Percentiles rank a stretch among this genome's conserved stretches.
These are phyloP conservation scores for Boletus insuetus DNA, from an alignment of 768 basidiomycete genomes.

Conservation along the genomic window DNA sequence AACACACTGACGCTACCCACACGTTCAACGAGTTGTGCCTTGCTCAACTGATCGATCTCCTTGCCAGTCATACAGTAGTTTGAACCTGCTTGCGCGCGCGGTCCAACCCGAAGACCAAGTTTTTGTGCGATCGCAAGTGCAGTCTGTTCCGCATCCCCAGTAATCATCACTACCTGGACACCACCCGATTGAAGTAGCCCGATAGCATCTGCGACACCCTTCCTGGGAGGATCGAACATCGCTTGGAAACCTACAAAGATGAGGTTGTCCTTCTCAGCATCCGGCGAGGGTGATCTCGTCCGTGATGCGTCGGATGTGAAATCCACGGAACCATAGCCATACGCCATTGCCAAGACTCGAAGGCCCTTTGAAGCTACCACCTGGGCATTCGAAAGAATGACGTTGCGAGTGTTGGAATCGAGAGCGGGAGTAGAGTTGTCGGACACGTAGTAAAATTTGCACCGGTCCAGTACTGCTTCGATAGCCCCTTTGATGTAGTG, in stretches of 20 bases:
- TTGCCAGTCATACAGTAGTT: conserved; percentile 71
- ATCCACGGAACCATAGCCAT: conserved; percentile 66
- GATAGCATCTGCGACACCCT: conserved; percentile 91
- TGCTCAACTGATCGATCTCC: conserved; percentile 81
- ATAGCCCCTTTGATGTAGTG: conserved; percentile 93
- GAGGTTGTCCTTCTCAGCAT: conserved; percentile 50
- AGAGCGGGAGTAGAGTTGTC: conserved; percentile 85
- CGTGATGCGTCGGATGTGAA: conserved; percentile 25
- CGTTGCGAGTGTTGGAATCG: conserved; percentile 62
- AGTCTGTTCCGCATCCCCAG: conserved; percentile 90
- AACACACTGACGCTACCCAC: conserved; percentile 85
- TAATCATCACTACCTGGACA: conserved; percentile 98
- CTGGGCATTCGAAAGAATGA: conserved; percentile 71
- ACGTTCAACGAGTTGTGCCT: conserved; percentile 75
- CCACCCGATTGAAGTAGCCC: conserved; percentile 77
- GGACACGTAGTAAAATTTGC: conserved; percentile 86
- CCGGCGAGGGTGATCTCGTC: conserved; percentile 29
- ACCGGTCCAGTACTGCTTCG: conserved; percentile 80
- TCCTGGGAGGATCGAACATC: conserved; percentile 93
- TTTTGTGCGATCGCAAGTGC: conserved; percentile 85
- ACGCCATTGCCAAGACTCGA: conserved; percentile 90
- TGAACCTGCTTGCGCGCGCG: conserved; percentile 32
- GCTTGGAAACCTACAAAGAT: conserved; percentile 93
- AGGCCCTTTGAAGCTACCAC: conserved; percentile 72
- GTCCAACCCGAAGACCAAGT: conserved; percentile 74